These are phyloP conservation scores for Coemansia sp. DNA, from an alignment of 371 early-diverging fungal genomes.

Conservation along the genomic window DNA sequence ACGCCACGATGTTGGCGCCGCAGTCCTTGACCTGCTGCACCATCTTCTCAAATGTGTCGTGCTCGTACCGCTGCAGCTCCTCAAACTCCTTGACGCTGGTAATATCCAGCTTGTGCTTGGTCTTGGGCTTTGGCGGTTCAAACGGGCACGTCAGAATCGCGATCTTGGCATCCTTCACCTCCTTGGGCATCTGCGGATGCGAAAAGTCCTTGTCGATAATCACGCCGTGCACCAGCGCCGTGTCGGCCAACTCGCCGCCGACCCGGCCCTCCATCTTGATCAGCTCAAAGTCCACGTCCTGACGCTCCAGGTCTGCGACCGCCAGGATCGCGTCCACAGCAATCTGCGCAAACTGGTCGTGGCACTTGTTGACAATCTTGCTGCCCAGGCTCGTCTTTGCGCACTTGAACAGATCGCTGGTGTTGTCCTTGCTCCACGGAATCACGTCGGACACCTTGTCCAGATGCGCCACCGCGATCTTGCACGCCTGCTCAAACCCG, in stretches of 20 bases:
- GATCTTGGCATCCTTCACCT: constrained; percentile 94
- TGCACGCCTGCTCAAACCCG: constrained; percentile 97
- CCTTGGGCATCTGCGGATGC: constrained; percentile 99
- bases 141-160: constrained; percentile 99
- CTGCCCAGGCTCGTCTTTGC: constrained; percentile 98
- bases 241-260: constrained; percentile 94
- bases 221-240: constrained; percentile 95
- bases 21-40: constrained; percentile 95
- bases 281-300: constrained; percentile 99
- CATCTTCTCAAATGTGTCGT: constrained; percentile 96
- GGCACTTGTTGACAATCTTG: constrained; percentile 98
- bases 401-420: constrained; percentile 87
- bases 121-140: constrained; percentile 99
- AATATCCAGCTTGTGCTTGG: constrained; percentile 99
- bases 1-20: constrained; percentile 98
- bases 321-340: constrained; percentile 98
- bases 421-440: constrained; percentile 80
- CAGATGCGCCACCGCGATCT: constrained; percentile 88
- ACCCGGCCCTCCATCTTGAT: constrained; percentile 99
- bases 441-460: constrained; percentile 91
- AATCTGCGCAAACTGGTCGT: constrained; percentile 95
- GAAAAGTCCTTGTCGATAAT: constrained; percentile 99
- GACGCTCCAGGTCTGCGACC: constrained; percentile 98
- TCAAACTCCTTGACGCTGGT: constrained; percentile 97
- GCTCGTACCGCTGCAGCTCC: constrained; percentile 95